Conservation (phyloP, 176 grass and related monocot genomes). For the Juncus inflexus region DNA sequence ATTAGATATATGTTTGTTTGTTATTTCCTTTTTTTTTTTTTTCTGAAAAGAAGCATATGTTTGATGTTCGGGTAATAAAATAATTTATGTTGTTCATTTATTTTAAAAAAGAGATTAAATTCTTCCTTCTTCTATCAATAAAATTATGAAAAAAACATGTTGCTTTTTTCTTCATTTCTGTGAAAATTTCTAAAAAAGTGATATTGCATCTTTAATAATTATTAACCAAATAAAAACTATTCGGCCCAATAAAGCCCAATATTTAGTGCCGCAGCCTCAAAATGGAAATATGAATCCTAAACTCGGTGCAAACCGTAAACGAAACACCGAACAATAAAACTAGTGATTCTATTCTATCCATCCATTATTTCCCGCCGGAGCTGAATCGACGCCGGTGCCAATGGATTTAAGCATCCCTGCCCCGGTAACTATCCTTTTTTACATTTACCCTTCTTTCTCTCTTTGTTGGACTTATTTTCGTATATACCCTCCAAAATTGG, state of each 20-base stretch:
- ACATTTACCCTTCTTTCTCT: background rate
- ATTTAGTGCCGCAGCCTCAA: no score
- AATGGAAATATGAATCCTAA: no score
- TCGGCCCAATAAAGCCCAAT: conserved; percentile 2
- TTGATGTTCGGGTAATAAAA: no score
- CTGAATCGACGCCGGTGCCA: background rate
- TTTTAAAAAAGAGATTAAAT: no score
- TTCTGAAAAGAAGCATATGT: no score
- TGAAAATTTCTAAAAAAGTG: no score
- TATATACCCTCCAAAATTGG: background rate
- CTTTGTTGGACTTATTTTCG: background rate
- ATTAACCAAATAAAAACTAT: background rate
- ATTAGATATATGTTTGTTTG: no score
- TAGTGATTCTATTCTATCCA: background rate
- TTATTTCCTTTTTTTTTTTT: no score
- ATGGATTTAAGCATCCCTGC: conserved; percentile 10
- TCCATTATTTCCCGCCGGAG: background rate
- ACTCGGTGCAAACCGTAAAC: no score
- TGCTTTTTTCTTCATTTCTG: background rate
- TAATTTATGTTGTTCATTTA: no score
- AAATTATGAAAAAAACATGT: background rate
- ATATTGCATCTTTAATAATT: no score
- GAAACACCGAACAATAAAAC: background rate
- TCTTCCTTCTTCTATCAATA: no score
- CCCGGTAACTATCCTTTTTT: background rate